A percentile compares a stretch with the other conserved stretches of the same genome.
Conservation (phyloP, 1,284 basidiomycete genomes). For the Pseudozyma tsukubaensis region DNA sequence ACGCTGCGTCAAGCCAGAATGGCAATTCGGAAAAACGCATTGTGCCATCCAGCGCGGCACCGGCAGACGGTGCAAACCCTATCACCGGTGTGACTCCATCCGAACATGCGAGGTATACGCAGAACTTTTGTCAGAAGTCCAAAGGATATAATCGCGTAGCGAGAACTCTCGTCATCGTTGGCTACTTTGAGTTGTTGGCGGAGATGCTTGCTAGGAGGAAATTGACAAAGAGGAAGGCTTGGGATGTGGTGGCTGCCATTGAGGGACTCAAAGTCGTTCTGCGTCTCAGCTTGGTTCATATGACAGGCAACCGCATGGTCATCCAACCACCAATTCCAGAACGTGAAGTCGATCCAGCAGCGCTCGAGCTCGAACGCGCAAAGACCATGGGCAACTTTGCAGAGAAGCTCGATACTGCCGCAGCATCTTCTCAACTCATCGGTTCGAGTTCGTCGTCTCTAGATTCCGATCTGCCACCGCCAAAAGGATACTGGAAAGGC, state of each 20-base stretch:
- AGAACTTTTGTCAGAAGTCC: slow-evolving; percentile 64
- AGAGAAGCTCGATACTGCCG: slow-evolving; percentile 25
- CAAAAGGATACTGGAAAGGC: slow-evolving; percentile 57
- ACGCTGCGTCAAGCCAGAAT: background rate
- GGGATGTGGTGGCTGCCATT: slow-evolving; percentile 69
- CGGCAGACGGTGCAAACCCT: slow-evolving; percentile 5
- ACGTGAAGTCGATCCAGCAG: slow-evolving; percentile 65
- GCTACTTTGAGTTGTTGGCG: slow-evolving; percentile 68
- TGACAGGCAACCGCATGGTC: slow-evolving; percentile 65
- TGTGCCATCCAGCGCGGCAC: slow-evolving; percentile 1
- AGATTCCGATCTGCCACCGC: slow-evolving; percentile 7
- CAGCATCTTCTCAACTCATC: slow-evolving; percentile 5
- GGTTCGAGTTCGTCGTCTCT: background rate
- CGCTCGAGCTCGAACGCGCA: slow-evolving; percentile 52
- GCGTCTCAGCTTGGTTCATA: slow-evolving; percentile 66
- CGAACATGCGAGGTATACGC: slow-evolving; percentile 70
- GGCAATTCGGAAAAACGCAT: slow-evolving; percentile 11
- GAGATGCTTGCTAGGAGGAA: slow-evolving; percentile 69
- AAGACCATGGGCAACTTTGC: slow-evolving; percentile 43
- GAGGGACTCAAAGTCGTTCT: slow-evolving; percentile 69
- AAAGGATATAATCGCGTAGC: slow-evolving; percentile 65
- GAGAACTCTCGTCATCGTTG: slow-evolving; percentile 64
- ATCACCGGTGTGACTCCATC: slow-evolving; percentile 55
- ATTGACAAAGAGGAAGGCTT: slow-evolving; percentile 60
- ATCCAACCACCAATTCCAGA: slow-evolving; percentile 69